A percentile compares a stretch with the other conserved stretches of the same genome.
Conservation (phyloP, 1,284 basidiomycete species). For the Boletellus sp. region DNA sequence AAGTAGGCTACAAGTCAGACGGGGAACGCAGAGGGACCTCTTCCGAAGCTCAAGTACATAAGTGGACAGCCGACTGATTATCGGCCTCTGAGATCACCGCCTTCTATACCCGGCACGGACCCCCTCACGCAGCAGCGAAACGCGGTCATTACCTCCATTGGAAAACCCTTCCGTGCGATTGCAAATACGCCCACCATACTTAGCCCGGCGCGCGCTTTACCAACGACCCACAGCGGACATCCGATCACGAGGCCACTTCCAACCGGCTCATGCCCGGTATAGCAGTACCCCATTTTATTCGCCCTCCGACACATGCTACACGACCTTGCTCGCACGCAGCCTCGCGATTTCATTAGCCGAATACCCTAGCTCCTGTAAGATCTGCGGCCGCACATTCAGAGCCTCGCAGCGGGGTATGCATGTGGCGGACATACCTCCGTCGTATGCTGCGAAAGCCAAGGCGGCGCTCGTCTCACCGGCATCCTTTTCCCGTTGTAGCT, state of each 20-base stretch:
- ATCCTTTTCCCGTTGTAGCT: conserved; percentile 83
- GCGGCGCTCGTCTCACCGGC: conserved; percentile 72
- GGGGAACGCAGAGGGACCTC: conserved; percentile 17
- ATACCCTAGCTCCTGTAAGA: conserved; percentile 72
- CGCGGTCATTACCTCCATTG: conserved; percentile 17
- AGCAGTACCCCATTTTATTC: conserved; percentile 20
- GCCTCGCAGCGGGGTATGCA: conserved; percentile 3
- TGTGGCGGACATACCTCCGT: conserved; percentile 52
- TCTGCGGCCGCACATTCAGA: conserved; percentile 37
- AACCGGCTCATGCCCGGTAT: neutral
- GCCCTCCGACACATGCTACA: conserved; percentile 37
- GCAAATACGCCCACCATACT: conserved; percentile 27
- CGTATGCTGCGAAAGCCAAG: conserved; percentile 83
- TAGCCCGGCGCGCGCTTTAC: conserved; percentile 5
- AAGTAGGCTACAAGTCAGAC: conserved; percentile 31
- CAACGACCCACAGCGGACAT: conserved; percentile 32
- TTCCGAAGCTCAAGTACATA: conserved; percentile 28
- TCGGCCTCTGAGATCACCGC: conserved; percentile 26
- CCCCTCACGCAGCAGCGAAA: conserved; percentile 2
- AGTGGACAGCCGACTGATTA: conserved; percentile 31
- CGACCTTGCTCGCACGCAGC: conserved; percentile 50
- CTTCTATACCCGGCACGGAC: conserved; percentile 19
- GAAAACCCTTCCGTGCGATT: conserved; percentile 25
- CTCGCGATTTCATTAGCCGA: conserved; percentile 48
- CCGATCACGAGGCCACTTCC: conserved; percentile 19